phyloP scores from a whole-genome alignment of 805 yeast species.

The Torulaspora delbrueckii region DNA sequence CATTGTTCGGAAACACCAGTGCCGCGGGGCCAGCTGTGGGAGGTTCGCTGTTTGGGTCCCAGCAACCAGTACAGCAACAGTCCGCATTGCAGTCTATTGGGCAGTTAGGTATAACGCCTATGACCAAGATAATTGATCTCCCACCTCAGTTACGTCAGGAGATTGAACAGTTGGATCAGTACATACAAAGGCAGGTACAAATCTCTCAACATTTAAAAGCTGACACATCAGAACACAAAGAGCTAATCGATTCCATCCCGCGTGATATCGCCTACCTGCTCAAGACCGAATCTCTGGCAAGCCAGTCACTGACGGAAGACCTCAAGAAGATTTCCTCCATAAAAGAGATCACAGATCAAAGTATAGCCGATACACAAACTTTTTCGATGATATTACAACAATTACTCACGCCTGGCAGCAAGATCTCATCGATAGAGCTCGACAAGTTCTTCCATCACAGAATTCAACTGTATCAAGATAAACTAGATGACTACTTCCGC shows the following conservation, averaged over 20 bases:
- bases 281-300: conserved; percentile 56
- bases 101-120: conserved; percentile 54
- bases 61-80: conserved; percentile 25
- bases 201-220: conserved; percentile 64
- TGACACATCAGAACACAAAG: conserved; percentile 57
- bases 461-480: conserved; percentile 36
- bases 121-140: conserved; percentile 70
- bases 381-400: conserved; percentile 52
- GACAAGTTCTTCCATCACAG: conserved; percentile 51
- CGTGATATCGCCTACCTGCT: conserved; percentile 62
- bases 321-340: conserved; percentile 43
- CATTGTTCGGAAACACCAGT: conserved; percentile 34
- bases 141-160: conserved; percentile 68
- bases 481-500: conserved; percentile 47
- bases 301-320: conserved; percentile 55
- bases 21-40: conserved; percentile 4
- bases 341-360: conserved; percentile 41
- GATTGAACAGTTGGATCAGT: conserved; percentile 63
- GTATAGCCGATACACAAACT: conserved; percentile 44
- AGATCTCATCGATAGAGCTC: conserved; percentile 51
- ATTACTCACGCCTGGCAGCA: conserved; percentile 49
- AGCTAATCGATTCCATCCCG: conserved; percentile 64
- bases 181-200: conserved; percentile 67
- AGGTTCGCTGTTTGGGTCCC: conserved; percentile 20
- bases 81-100: conserved; percentile 42